Evolutionary conservation across 179 eudicot genomes (phyloP).

Genomic region (Spinacia oleracea): DNA sequence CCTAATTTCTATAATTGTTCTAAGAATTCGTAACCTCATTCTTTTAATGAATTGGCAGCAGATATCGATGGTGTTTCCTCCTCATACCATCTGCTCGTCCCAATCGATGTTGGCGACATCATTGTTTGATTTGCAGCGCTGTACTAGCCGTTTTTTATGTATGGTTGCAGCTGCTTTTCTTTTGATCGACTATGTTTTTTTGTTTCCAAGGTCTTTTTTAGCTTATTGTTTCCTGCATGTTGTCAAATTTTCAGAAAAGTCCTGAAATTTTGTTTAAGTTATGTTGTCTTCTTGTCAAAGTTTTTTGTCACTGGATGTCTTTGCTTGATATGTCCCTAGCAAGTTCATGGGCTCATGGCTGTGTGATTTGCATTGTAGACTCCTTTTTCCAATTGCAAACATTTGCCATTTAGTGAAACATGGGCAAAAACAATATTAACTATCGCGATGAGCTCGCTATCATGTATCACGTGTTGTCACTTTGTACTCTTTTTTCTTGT

Average conservation of each 20-base stretch:
- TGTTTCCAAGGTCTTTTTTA: not conserved
- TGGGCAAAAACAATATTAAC: not conserved
- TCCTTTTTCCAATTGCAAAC: not conserved
- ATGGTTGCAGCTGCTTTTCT: constrained; percentile 92
- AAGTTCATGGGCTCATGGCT: not conserved
- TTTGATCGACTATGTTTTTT: too few relatives aligned
- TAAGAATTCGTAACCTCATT: too few relatives aligned
- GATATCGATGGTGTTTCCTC: too few relatives aligned
- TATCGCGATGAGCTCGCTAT: not conserved
- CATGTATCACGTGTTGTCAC: not conserved
- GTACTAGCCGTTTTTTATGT: constrained; percentile 91
- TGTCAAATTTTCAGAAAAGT: not conserved
- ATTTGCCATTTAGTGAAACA: not conserved
- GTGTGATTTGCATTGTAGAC: not conserved
- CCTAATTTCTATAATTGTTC: too few relatives aligned
- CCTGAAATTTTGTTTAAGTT: not conserved
- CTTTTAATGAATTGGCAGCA: too few relatives aligned
- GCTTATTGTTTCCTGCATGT: not conserved
- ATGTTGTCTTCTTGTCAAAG: not conserved
- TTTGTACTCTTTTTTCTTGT: not conserved
- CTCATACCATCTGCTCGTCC: too few relatives aligned
- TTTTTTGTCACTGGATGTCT: not conserved
- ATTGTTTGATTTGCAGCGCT: constrained; percentile 76
- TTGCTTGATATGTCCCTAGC: not conserved
- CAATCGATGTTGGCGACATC: constrained; percentile 96